Percentiles rank a stretch among this genome's conserved stretches.
Conservation (phyloP, 139 green algal species). For the Pleodorina starrii region DNA sequence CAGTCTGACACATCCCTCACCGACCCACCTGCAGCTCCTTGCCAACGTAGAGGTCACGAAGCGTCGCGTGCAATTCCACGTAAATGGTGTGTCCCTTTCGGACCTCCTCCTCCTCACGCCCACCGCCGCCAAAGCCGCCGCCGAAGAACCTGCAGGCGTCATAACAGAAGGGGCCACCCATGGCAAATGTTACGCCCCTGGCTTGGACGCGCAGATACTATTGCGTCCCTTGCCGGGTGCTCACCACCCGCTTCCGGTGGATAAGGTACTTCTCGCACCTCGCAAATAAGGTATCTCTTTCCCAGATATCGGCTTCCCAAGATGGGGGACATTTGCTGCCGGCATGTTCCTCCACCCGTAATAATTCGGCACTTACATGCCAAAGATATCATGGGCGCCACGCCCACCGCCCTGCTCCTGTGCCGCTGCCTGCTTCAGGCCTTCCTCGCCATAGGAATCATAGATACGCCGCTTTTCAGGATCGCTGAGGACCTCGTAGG, state of each 20-base stretch:
- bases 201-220: too few relatives aligned
- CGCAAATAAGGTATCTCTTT: too few relatives aligned
- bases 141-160: constrained; percentile 89
- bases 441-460: constrained; percentile 97
- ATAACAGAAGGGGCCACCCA: too few relatives aligned
- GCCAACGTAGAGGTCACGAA: constrained; percentile 96
- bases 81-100: constrained; percentile 90
- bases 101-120: constrained; percentile 88
- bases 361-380: constrained; percentile 81
- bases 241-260: too few relatives aligned
- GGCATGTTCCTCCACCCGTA: too few relatives aligned
- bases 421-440: constrained; percentile 90
- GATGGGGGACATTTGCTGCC: too few relatives aligned
- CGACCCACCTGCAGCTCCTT: constrained; percentile 78
- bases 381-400: constrained; percentile 85
- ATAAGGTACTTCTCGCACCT: too few relatives aligned
- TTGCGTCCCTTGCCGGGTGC: too few relatives aligned
- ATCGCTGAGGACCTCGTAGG: constrained; percentile 97
- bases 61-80: constrained; percentile 87
- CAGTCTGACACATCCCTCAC: too few relatives aligned
- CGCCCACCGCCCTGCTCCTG: constrained; percentile 72
- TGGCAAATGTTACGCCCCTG: too few relatives aligned
- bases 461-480: constrained; percentile 95
- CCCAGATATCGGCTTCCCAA: too few relatives aligned
- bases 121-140: constrained; percentile 62